phyloP scores from a whole-genome alignment of 768 basidiomycete species.

The Amylocystis lapponica region DNA sequence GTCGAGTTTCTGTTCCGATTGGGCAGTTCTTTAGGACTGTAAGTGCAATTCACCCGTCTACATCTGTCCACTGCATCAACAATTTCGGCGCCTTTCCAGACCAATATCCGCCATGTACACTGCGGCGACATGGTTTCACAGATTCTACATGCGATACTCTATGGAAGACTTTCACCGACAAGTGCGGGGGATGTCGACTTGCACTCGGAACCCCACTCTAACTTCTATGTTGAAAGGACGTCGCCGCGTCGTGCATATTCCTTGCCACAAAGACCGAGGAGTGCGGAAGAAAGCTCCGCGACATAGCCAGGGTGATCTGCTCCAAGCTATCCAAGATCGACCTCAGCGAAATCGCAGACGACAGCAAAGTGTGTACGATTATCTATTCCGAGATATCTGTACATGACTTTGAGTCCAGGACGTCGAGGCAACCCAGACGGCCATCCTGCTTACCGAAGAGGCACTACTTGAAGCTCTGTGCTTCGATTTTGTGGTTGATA shows the following conservation, averaged over 20 bases:
- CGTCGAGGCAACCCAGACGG: conserved; percentile 62
- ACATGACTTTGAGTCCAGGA: conserved; percentile 41
- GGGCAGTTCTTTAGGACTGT: conserved; percentile 74
- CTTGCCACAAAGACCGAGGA: conserved; percentile 91
- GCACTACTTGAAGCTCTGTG: conserved; percentile 75
- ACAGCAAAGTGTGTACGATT: conserved; percentile 50
- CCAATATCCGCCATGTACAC: conserved; percentile 80
- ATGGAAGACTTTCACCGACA: conserved; percentile 79
- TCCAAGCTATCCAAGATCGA: conserved; percentile 60
- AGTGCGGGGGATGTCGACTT: conserved; percentile 33
- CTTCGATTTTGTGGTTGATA: conserved; percentile 78
- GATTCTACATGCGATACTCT: conserved; percentile 85
- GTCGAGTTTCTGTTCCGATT: conserved; percentile 83
- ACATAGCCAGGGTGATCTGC: conserved; percentile 71
- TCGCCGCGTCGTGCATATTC: conserved; percentile 82
- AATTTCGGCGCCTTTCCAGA: conserved; percentile 32
- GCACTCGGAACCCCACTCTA: neutral
- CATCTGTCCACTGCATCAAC: conserved; percentile 8
- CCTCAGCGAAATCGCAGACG: conserved; percentile 48
- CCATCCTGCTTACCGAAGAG: conserved; percentile 73
- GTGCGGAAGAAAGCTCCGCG: conserved; percentile 80
- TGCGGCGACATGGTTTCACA: conserved; percentile 86
- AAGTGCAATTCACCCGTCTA: too few relatives aligned
- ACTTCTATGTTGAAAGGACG: conserved; percentile 45
- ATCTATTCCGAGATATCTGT: too few relatives aligned